These are phyloP conservation scores for Trametes coccinea DNA, from an alignment of 768 basidiomycete species.

Conservation along the genomic window DNA sequence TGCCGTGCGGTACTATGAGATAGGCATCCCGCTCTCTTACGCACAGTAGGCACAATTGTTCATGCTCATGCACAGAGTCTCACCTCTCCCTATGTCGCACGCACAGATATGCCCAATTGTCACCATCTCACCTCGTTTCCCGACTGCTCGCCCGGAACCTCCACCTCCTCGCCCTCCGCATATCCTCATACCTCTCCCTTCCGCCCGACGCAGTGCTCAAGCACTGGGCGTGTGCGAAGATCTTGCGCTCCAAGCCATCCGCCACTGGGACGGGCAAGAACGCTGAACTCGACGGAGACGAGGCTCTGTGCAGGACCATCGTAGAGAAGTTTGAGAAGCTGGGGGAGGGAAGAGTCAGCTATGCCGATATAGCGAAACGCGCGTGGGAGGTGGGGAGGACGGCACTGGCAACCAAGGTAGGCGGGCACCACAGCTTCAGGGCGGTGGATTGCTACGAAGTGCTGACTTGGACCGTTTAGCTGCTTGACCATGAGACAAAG, in stretches of 20 bases:
- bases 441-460: background rate
- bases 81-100: background rate
- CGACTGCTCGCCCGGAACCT: slow-evolving; percentile 85
- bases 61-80: background rate
- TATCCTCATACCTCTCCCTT: slow-evolving; percentile 80
- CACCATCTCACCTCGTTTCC: slow-evolving; percentile 77
- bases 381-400: slow-evolving; percentile 89
- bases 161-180: slow-evolving; percentile 89
- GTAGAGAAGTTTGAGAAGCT: slow-evolving; percentile 88
- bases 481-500: slow-evolving; percentile 87
- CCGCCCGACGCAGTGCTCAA: slow-evolving; percentile 86
- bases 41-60: slow-evolving; percentile 61
- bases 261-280: slow-evolving; percentile 53
- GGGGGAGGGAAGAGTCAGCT: slow-evolving; percentile 79
- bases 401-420: slow-evolving; percentile 81
- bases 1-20: slow-evolving; percentile 86
- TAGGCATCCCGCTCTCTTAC: slow-evolving; percentile 92
- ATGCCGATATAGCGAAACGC: slow-evolving; percentile 90
- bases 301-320: slow-evolving; percentile 76
- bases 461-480: slow-evolving; percentile 39
- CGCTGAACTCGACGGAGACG: slow-evolving; percentile 65
- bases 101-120: slow-evolving; percentile 75
- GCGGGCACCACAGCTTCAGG: background rate
- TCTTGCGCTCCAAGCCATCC: slow-evolving; percentile 66
- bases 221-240: slow-evolving; percentile 96